Base-by-base conservation (phyloP, 2,329 filamentous ascomycete genomes). In the Fusarium hainanense region DNA sequence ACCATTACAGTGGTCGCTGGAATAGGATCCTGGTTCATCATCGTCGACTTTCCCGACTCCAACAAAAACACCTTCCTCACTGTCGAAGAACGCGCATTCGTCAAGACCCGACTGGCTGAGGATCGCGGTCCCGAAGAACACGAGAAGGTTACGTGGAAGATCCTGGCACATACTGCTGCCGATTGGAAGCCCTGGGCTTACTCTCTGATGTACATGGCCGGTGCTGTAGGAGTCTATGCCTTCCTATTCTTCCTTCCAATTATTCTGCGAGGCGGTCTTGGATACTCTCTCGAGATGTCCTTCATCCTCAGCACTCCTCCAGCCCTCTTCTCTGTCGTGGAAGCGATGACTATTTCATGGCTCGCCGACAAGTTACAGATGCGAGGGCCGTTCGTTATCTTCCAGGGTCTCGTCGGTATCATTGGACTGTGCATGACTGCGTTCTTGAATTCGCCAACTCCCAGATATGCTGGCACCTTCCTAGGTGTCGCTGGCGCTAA, bases 171-270 rank as follows among this genome's bases (percentile, higher is more conserved):
- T 6, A 70, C 66, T 2, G 67, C 67, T 0, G 46, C 49, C 2
- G 66, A 70, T 8, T 69, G 66, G 67, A 70, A 69, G 9, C 67
- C 67, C 1, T 69, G 67, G 67, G 67, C 67, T 0, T 70, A 50
- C 28, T 69, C 67, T 1, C 41, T 69, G 0, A 69, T 70, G 66
- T 69, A 69, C 25, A 58, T 67, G 52, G 67, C 66, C 2, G 67
- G 67, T 8, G 67, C 67, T 3, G 67, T 69, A 7, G 67, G 67
- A 4, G 67, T 69, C 0, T 69, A 69, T 1, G 67, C 67, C 0
- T 69, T 69, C 0, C 7, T 69, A 0, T 69, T 69, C 7, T 69
- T 69, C 16, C 18, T 69, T 0, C 67, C 67, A 0, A 51, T 70
- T 0, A 69, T 69, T 1, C 49, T 69, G 0, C 37, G 66, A 6